Evolutionary conservation across 1,284 basidiomycete genomes (phyloP), one percentile per base, ranked within the genome.

Genomic region (Golubevia sp.): DNA sequence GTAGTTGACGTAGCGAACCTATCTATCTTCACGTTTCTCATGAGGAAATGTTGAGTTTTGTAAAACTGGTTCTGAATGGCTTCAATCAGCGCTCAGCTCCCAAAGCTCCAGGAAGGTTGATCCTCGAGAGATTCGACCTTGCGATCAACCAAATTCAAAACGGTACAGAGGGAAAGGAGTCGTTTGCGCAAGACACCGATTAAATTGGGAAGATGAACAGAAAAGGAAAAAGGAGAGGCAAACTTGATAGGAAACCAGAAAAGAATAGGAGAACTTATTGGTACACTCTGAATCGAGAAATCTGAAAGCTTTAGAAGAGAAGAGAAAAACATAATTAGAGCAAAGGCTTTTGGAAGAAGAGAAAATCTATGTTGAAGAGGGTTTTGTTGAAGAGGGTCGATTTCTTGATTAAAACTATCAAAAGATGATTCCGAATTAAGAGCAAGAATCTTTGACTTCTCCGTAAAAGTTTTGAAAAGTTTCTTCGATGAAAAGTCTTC

Each of bases 401-500:
- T 25, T 24, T 25, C 13, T 23, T 1, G 50, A 23, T 21, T 4
- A 4, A 21, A 4, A 23, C 11, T 25, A 23, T 52, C 23, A 11
- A 52, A 23, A 21, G 23, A 23, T 52, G 23, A 52, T 52, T 11
- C 50, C 50, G 11, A 21, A 52, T 3, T 3, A 52, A 23, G 7
- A 13, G 7, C 50, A 13, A 25, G 13, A 24, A 25, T 25, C 23
- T 25, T 25, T 23, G 23, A 25, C 50, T 52, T 25, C 23, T 24
- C 23, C 50, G 26, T 7, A 52, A 24, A 13, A 23, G 50, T 52
- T 52, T 25, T 52, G 23, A 7, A 23, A 24, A 24, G 23, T 52
- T 52, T 52, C 50, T 25, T 52, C 26, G 23, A 25, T 52, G 23
- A 24, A 23, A 25, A 52, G 23, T 52, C 13, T 6, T 68, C 61